Base-by-base conservation (phyloP, 371 early-diverging fungal genomes). In the Chytridium lagenaria region DNA sequence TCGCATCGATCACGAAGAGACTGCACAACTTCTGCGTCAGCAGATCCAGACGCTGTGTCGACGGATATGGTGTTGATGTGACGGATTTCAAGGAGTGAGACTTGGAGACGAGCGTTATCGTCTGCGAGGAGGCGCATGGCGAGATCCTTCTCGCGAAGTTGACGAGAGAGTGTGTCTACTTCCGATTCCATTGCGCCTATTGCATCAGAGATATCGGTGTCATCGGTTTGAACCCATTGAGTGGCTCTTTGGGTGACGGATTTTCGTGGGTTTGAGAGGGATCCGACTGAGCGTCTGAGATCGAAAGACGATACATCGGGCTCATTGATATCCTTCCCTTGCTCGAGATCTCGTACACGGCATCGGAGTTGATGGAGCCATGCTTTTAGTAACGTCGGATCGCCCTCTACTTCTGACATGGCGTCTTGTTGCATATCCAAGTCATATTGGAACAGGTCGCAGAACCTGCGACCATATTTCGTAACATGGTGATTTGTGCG, bases 1-100 rank as follows among this genome's bases (percentile, higher is more conserved):
- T 28, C 63, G 63, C 63, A 63, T 36, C 37, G 63, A 7, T 63
- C 36, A 31, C 63, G 30, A 3, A 63, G 36, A 37, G 34, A 23
- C 26, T 36, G 34, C 3, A 63, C 49, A 16, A 40, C 33, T n/a
- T 66, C 44, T 23, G 67, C 44, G 44, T 23, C 49, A 7, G 67
- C 67, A 23, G 15, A 3, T 2, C 15, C 19, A 34, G 19, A n/a
- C 36, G 31, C 36, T 2, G 15, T 15, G 19, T 23, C 7, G 63
- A 19, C 33, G 15, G 31, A 10, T 12, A 12, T 23, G 3, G 7
- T 12, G 37, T 63, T 23, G 30, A 7, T 26, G 7, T 22, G 57
- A 22, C n/a, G n/a, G 7, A 57, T 7, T 23, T 57, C n/a, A 7
- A 57, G 23, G 23, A 57, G n/a, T 23, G 7, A 7, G 37, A 34